Percentiles rank a stretch among this genome's conserved stretches.
Evolutionary conservation across 2,329 filamentous ascomycete species (phyloP).

Genomic region (Botryotinia globosa): DNA sequence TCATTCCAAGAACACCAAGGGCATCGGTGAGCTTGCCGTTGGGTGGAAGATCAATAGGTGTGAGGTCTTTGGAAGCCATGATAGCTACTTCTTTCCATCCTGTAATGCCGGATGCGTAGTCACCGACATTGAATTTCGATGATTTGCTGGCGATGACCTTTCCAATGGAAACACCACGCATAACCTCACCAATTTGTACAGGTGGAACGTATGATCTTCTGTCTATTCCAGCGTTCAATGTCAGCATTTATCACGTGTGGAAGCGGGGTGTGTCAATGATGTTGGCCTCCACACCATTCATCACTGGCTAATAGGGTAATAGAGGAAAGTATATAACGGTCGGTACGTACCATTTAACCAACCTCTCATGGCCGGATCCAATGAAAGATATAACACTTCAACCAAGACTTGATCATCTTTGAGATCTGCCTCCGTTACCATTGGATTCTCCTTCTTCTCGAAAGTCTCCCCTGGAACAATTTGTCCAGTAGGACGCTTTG

Average conservation of each 20-base stretch:
- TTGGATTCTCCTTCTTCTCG: constrained; percentile 48
- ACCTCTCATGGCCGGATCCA: constrained; percentile 74
- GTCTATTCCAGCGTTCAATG: constrained; percentile 31
- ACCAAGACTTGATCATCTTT: constrained; percentile 64
- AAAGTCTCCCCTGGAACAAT: constrained; percentile 68
- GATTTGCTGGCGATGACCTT: constrained; percentile 61
- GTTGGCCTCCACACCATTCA: neutral
- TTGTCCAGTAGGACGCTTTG: constrained; percentile 57
- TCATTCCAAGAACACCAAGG: constrained; percentile 61
- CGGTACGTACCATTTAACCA: constrained; percentile 59
- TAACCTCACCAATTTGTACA: constrained; percentile 63
- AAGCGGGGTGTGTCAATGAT: neutral
- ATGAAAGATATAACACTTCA: constrained; percentile 60
- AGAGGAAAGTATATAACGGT: neutral
- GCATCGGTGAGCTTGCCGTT: constrained; percentile 53
- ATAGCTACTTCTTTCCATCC: constrained; percentile 70
- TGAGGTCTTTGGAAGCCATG: constrained; percentile 50
- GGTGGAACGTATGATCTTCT: constrained; percentile 64
- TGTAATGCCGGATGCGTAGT: constrained; percentile 51
- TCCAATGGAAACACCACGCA: constrained; percentile 62
- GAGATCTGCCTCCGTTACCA: constrained; percentile 47
- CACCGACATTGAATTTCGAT: constrained; percentile 53
- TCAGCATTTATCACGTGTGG: constrained; percentile 11
- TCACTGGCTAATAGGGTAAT: constrained; percentile 1
- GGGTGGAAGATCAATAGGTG: constrained; percentile 43